These are phyloP conservation scores for Trichoderma koningii DNA, from an alignment of 2,329 filamentous ascomycete genomes.

Conservation along the genomic window DNA sequence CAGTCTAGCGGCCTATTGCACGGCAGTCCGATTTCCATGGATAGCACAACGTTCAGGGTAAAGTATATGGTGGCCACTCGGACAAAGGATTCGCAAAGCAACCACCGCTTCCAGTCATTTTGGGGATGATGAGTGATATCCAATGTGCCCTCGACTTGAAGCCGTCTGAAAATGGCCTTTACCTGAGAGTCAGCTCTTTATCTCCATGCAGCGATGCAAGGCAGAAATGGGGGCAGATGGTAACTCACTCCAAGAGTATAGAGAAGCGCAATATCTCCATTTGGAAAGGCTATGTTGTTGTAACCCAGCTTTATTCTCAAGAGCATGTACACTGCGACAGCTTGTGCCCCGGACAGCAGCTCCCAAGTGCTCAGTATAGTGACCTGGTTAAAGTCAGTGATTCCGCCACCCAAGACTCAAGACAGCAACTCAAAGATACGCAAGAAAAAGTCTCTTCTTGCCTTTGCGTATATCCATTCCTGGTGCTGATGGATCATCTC, in stretches of 20 bases:
- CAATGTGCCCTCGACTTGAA: neutral
- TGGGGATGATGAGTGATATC: neutral
- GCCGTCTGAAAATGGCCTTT: neutral
- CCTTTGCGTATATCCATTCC: constrained; percentile 23
- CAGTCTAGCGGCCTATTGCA: constrained; percentile 15
- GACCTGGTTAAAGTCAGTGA: neutral
- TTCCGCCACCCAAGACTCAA: neutral
- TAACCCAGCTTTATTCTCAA: constrained; percentile 12
- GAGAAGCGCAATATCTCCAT: constrained; percentile 23
- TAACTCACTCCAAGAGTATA: constrained; percentile 20
- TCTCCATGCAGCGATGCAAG: neutral
- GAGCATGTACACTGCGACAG: constrained; percentile 7
- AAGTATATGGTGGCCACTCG: constrained; percentile 16
- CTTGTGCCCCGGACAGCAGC: constrained; percentile 15
- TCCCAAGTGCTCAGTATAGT: neutral
- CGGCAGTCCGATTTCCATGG: constrained; percentile 14
- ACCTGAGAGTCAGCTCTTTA: neutral
- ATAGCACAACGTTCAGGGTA: neutral
- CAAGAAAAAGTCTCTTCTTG: neutral
- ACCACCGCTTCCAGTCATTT: constrained; percentile 10
- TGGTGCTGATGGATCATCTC: constrained; percentile 22
- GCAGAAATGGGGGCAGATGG: neutral
- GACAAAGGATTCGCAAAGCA: constrained; percentile 18
- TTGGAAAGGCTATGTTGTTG: constrained; percentile 3
- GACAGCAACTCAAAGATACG: neutral